Base-by-base conservation (phyloP, 371 early-diverging fungal species). In the Mortierella sp. region DNA sequence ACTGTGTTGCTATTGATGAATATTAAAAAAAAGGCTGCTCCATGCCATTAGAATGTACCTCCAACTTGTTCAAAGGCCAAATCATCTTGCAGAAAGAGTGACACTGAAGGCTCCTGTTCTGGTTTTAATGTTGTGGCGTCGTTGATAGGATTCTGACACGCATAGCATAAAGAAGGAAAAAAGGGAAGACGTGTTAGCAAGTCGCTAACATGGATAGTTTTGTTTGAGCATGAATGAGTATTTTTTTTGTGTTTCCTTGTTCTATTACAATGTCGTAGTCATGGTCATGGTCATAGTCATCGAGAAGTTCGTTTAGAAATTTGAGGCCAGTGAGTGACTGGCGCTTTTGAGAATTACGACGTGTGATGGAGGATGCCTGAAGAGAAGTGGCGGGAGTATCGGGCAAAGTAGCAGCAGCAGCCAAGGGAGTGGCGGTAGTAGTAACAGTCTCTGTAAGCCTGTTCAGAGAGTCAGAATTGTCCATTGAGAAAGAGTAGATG, bases 1-100 rank as follows among this genome's bases (percentile, higher is more conserved):
- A 15, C 43, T 4, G 43, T 17, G 17, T 43, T 4, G 17, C 43
- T 43, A 43, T 4, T 15, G 17, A 4, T 13, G 9, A 43, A 13
- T 15, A 43, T 15, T 10, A 13, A 43, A 43, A 15, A 43, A 43
- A 43, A 17, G 43, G 17, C 43, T 13, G 43, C 15, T 43, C 15
- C 43, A 1, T 17, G 10, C 43, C 43, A 43, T 43, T 17, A 17
- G 17, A 43, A 4, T 43, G 23, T 69, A 75, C 82, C 75, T 68
- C 82, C 82, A 12, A 76, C 75, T 34, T 81, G 77, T 31, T 73
- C 77, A 62, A 82, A 76, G 7, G 77, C 82, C 1, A 74, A 63
- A 32, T 79, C 80, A 37, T 79, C 80, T 61, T 79, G 74, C 3
- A 74, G 34, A 34, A 74, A 62, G 17, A 70, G 61, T 1, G 80